Conservation (phyloP, 2,329 filamentous ascomycete species). For the Aciculosporium take region DNA sequence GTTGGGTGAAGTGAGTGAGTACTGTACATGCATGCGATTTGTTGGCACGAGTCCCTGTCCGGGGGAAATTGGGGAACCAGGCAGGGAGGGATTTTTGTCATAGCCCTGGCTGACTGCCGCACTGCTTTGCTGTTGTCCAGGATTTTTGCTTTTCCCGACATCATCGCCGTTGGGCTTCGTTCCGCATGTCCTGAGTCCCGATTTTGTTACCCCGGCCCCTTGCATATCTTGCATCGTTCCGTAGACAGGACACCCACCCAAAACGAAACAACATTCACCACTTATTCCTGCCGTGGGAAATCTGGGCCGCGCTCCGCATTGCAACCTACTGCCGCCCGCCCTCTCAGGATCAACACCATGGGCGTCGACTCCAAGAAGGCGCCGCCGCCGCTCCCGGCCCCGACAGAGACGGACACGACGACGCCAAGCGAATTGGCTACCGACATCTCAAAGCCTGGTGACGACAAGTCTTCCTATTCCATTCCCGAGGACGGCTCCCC, state of each 20-base stretch:
- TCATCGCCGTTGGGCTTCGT: slow-evolving; percentile 10
- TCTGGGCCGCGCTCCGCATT: neutral
- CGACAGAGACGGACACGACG: slow-evolving; percentile 58
- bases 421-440: slow-evolving; percentile 47
- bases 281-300: neutral
- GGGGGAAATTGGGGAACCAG: neutral
- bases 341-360: no score
- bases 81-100: slow-evolving; percentile 1
- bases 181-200: slow-evolving; percentile 18
- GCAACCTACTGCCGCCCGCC: no score
- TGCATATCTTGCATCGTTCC: slow-evolving; percentile 7
- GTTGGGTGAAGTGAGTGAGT: neutral
- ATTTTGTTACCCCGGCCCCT: slow-evolving; percentile 6
- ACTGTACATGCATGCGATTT: no score
- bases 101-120: slow-evolving; percentile 4
- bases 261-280: neutral
- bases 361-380: slow-evolving; percentile 40
- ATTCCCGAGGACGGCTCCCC: slow-evolving; percentile 79
- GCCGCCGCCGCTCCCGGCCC: slow-evolving; percentile 59
- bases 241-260: no score
- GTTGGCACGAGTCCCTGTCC: neutral
- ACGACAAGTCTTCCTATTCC: slow-evolving; percentile 62
- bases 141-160: neutral
- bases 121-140: neutral
- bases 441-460: slow-evolving; percentile 53